Evolutionary conservation across 2,329 filamentous ascomycete genomes (phyloP).

Genomic region (Diaporthe caulivora): DNA sequence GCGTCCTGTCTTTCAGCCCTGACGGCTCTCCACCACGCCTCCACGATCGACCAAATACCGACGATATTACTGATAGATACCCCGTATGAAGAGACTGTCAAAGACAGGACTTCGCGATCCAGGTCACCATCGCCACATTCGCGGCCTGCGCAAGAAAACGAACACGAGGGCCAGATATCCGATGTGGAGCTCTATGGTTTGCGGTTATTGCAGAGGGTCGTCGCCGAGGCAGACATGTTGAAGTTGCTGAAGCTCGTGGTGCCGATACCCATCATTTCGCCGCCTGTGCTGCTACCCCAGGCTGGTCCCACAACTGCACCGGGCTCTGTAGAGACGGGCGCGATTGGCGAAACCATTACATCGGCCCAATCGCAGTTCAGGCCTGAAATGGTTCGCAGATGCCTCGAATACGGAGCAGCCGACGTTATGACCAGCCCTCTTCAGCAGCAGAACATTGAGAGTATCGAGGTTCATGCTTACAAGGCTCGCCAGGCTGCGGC

Average conservation of each 20-base stretch:
- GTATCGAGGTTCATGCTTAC: conserved; percentile 86
- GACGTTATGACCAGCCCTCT: conserved; percentile 89
- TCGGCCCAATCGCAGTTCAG: conserved; percentile 20
- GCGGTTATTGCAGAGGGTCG: conserved; percentile 66
- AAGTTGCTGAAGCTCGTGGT: conserved; percentile 69
- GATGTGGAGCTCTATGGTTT: conserved; percentile 68
- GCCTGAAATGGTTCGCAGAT: conserved; percentile 60
- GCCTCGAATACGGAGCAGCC: conserved; percentile 86
- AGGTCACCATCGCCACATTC: conserved; percentile 61
- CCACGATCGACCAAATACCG: conserved; percentile 65
- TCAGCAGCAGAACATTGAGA: conserved; percentile 78
- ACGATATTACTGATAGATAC: conserved; percentile 70
- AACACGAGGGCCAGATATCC: conserved; percentile 54
- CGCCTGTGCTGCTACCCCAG: conserved; percentile 23
- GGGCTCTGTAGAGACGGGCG: conserved; percentile 9
- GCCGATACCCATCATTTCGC: conserved; percentile 64
- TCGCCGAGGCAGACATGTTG: conserved; percentile 68
- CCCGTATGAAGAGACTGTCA: conserved; percentile 62
- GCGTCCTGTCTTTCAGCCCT: conserved; percentile 65
- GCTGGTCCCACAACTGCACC: conserved; percentile 20
- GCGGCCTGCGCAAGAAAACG: conserved; percentile 49
- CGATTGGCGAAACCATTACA: conserved; percentile 21
- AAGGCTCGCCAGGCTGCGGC: conserved; percentile 82
- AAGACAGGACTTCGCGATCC: conserved; percentile 51
- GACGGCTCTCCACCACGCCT: conserved; percentile 64